Evolutionary conservation across 108 stramenopile genomes (phyloP), one percentile per base, ranked within the genome.

Genomic region (Epipyxis sp.): DNA sequence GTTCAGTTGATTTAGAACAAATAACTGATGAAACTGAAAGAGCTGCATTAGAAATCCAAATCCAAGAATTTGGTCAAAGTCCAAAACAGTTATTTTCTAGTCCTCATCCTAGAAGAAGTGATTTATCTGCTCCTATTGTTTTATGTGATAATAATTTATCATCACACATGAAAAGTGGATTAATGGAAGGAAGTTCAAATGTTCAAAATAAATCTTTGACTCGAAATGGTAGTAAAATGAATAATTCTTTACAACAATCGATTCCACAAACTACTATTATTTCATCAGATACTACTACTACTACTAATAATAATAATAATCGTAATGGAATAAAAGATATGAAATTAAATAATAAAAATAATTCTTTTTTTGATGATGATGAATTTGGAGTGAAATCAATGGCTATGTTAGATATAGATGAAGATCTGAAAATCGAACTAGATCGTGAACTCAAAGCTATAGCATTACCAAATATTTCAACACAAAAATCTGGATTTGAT

Each of bases 1-100:
- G 88, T 20, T 87, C 91, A 29, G 44, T 76, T 13, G 82, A 83
- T 76, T 37, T 83, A 0, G 84, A 82, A 32, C 29, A 39, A 42
- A 80, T 85, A 45, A 58, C 46, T 32, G 79, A 77, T 25, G 76
- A 79, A 0, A 76, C 39, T 16, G 81, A 81, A 29, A 59, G 79
- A 0, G 77, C 83, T 1, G 85, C 81, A 0, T 72, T 85, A 0
- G 84, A 82, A 74, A 44, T 77, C 0, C 80, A 86, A 45, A 59
- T 83, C 35, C 30, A 78, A 0, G 72, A 74, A 2, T 37, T 79
- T 27, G 74, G 76, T 29, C 78, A 78, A 80, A 59, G n/a, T 3
- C 69, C 69, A 1, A 1, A 42, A n/a, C 69, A 71, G 69, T 42
- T 71, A 1, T 71, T 71, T 42, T 71, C 30, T 42, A 25, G n/a